These are phyloP conservation scores for Diplodia corticola DNA, from an alignment of 2,329 filamentous ascomycete genomes.

Conservation along the genomic window DNA sequence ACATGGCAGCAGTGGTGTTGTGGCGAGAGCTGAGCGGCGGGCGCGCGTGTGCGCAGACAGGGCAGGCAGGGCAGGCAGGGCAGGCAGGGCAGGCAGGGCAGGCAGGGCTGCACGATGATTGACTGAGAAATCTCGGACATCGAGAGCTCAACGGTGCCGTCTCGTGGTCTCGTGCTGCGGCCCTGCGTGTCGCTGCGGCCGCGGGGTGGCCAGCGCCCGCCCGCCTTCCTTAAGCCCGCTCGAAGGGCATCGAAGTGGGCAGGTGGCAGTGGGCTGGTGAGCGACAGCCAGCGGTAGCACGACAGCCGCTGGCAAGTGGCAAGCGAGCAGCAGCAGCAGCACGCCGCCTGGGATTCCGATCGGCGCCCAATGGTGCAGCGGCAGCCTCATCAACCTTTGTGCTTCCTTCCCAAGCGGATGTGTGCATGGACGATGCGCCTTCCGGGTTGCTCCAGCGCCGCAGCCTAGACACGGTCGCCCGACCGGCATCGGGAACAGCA, in stretches of 20 bases:
- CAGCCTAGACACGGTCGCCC: neutral
- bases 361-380: too few relatives aligned
- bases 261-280: too few relatives aligned
- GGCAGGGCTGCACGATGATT: neutral
- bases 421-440: neutral
- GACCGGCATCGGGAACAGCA: neutral
- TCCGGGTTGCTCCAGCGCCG: neutral
- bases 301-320: neutral
- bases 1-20: neutral
- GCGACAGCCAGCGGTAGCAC: neutral
- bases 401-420: slow-evolving; percentile 5
- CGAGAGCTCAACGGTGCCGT: neutral
- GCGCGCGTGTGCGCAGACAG: too few relatives aligned
- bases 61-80: too few relatives aligned
- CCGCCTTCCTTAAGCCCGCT: neutral
- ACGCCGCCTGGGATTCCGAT: too few relatives aligned
- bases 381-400: neutral
- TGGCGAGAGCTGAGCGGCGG: neutral
- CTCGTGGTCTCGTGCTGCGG: neutral
- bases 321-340: neutral
- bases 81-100: too few relatives aligned
- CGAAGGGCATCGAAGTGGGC: neutral
- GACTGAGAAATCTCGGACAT: neutral
- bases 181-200: neutral
- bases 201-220: neutral